Percentiles rank a stretch among this genome's conserved stretches.
Conservation (phyloP, 306 rosid species). For the Medicago ruthenica region DNA sequence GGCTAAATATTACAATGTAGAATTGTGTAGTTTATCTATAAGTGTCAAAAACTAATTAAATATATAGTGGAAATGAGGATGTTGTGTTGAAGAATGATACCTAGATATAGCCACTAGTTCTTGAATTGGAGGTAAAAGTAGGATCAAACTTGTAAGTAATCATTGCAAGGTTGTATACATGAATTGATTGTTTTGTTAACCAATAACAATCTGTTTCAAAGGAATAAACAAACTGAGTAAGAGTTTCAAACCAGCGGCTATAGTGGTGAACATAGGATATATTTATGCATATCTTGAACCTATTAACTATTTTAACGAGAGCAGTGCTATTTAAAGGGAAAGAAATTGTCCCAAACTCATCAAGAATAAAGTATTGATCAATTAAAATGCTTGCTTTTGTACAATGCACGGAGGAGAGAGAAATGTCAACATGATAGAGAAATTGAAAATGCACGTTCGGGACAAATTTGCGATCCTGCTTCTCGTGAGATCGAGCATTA, state of each 20-base stretch:
- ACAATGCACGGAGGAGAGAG: too few relatives aligned
- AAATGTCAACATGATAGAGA: too few relatives aligned
- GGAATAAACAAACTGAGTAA: conserved; percentile 22
- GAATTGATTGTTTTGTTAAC: conserved; percentile 14
- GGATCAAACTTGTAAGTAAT: conserved; percentile 44
- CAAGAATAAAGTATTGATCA: too few relatives aligned
- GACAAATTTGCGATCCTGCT: too few relatives aligned
- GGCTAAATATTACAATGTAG: too few relatives aligned
- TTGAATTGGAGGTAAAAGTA: conserved; percentile 71
- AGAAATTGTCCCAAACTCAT: too few relatives aligned
- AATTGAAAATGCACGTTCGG: too few relatives aligned
- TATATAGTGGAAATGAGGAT: too few relatives aligned
- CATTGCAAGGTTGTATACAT: not conserved
- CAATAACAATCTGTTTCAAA: conserved; percentile 35
- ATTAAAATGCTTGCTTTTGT: too few relatives aligned
- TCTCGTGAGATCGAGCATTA: conserved; percentile 16
- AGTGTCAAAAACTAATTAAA: too few relatives aligned
- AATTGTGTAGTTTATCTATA: too few relatives aligned
- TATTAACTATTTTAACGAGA: not conserved
- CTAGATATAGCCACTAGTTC: conserved; percentile 77
- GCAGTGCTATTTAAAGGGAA: too few relatives aligned
- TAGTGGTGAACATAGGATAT: not conserved
- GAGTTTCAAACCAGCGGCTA: conserved; percentile 1
- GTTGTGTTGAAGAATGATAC: conserved; percentile 55
- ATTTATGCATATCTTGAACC: conserved; percentile 7